Percentiles rank a stretch among this genome's conserved stretches.
Conservation (phyloP, 768 basidiomycete genomes). For the Boletus vermiculosoides region DNA sequence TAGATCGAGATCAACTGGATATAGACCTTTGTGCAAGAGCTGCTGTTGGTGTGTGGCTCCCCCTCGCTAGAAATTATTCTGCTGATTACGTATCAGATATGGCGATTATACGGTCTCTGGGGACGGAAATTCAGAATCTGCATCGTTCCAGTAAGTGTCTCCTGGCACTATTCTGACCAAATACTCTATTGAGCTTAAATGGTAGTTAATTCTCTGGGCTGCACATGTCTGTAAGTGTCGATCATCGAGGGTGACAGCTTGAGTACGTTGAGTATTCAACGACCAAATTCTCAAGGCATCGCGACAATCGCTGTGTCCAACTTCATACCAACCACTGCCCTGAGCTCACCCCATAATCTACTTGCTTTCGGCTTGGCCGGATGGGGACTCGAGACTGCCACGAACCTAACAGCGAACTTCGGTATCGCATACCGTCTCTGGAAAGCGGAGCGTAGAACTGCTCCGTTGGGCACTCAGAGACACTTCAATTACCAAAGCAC, state of each 20-base stretch:
- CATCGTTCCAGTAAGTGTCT: conserved; percentile 13
- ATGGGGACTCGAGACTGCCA: conserved; percentile 19
- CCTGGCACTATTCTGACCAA: not conserved
- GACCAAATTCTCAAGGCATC: conserved; percentile 4
- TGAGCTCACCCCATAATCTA: not conserved
- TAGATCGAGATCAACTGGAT: not conserved
- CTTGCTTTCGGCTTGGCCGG: conserved; percentile 11
- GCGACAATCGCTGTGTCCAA: conserved; percentile 17
- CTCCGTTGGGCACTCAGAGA: conserved; percentile 3
- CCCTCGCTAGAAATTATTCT: not conserved
- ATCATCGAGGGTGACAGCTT: not conserved
- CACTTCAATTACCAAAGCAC: conserved; percentile 10
- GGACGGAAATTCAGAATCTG: conserved; percentile 8
- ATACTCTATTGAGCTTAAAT: not conserved
- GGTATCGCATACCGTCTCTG: conserved; percentile 21
- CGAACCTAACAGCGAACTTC: conserved; percentile 17
- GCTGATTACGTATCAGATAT: conserved; percentile 15
- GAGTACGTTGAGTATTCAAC: not conserved
- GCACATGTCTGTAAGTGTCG: conserved; percentile 18
- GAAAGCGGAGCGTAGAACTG: conserved; percentile 2
- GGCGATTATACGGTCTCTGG: conserved; percentile 24
- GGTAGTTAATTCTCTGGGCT: conserved; percentile 15
- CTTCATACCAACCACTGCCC: conserved; percentile 14
- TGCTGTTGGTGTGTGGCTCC: conserved; percentile 11
- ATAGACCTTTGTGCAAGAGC: conserved; percentile 19